Base-by-base conservation (phyloP, 768 basidiomycete genomes). In the Leccinellum albellum region DNA sequence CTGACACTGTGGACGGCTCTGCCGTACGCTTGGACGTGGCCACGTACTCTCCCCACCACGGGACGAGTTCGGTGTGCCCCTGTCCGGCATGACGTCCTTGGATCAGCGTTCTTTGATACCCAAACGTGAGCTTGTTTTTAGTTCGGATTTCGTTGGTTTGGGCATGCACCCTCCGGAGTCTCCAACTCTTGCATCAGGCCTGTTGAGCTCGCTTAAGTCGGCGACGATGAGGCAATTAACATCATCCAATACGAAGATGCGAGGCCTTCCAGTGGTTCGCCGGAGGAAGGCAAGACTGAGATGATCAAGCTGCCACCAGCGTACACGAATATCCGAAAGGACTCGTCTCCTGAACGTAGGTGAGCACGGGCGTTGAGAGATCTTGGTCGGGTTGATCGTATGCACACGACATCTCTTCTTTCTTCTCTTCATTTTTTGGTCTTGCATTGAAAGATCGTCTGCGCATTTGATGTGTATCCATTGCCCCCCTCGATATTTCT, bases 211-310 rank as follows among this genome's bases (percentile, higher is more conserved):
- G 45, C 71, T 65, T 60, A 67, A 81, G 53, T 75, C 76, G 12
- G 70, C 76, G 2, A 68, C 67, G 42, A 70, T 79, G 53, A 76
- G 85, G 37, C 75, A 72, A 59, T 74, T 90, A 91, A 91, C 66
- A 82, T 91, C 64, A 80, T 92, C 47, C 90, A 92, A 71, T 91
- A 93, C 64, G 89, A 91, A 61, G 90, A 93, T 67, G 90, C 88
- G 0, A 90, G 90, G 1, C 73, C 54, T 9, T 31, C 29, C 70
- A 68, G 57, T 60, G 53, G 37, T 64, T 51, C 54, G n/a, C 54
- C 1, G 28, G 9, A 53, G 48, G 67, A 66, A 42, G 73, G 72
- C 7, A 77, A 74, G 60, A 69, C 81, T 15, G 89, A 89, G 70
- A 91, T 88, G 44, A 82, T 91, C 47, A 89, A 92, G 70, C 78